A percentile compares a stretch with the other conserved stretches of the same genome.
Conservation (phyloP, 2,329 filamentous ascomycete genomes). For the Massarina eburnea region DNA sequence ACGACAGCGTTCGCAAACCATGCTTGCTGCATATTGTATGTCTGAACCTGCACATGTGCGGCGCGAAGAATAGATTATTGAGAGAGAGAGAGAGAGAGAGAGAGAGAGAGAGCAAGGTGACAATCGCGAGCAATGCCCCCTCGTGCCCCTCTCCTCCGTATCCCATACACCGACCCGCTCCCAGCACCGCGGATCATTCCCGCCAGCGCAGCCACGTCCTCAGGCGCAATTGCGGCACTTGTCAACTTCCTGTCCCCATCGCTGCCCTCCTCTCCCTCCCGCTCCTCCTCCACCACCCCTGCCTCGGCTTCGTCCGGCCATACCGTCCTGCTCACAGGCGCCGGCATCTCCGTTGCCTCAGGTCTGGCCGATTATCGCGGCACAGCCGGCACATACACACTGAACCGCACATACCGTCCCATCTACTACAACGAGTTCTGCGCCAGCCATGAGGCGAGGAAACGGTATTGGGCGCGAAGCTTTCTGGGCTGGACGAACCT, state of each 20-base stretch:
- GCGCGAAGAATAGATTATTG: not conserved
- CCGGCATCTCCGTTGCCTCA: slow-evolving; percentile 89
- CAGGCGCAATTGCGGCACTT: slow-evolving; percentile 76
- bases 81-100: not conserved
- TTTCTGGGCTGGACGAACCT: slow-evolving; percentile 91
- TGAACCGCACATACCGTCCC: slow-evolving; percentile 86
- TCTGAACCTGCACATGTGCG: not conserved
- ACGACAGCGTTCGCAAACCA: not conserved
- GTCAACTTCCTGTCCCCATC: slow-evolving; percentile 68
- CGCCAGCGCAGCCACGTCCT: slow-evolving; percentile 65
- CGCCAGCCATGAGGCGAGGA: slow-evolving; percentile 76
- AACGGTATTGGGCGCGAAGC: slow-evolving; percentile 93
- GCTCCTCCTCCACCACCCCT: not conserved
- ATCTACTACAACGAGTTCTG: slow-evolving; percentile 94
- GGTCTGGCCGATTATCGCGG: slow-evolving; percentile 93
- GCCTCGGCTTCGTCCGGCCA: slow-evolving; percentile 4
- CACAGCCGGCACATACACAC: slow-evolving; percentile 83
- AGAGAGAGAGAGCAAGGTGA: not conserved
- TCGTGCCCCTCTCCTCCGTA: slow-evolving; percentile 68
- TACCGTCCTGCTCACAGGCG: slow-evolving; percentile 67
- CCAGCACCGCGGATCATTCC: slow-evolving; percentile 76
- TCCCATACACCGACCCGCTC: slow-evolving; percentile 85
- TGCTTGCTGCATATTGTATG: slow-evolving; percentile 1
- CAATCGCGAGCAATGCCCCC: slow-evolving; percentile 13
- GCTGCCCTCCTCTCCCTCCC: not conserved